Percentiles rank a stretch among this genome's conserved stretches.
Conservation (phyloP, 768 basidiomycete genomes). For the Coprinopsis sp. region DNA sequence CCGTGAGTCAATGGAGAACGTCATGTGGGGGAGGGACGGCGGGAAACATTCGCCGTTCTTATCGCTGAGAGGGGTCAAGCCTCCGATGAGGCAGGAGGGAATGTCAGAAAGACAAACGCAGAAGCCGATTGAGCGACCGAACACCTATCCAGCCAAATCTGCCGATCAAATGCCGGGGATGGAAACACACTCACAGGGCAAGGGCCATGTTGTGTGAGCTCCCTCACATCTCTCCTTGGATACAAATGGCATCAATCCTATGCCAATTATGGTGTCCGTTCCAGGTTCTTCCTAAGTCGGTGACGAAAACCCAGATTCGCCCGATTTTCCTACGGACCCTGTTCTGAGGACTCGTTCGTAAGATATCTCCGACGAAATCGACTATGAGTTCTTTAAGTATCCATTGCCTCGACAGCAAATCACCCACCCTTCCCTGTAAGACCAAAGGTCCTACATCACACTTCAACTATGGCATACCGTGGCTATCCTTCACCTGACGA, state of each 20-base stretch:
- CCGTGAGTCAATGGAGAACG: constrained; percentile 19
- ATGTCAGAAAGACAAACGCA: constrained; percentile 12
- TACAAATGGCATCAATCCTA: constrained; percentile 41
- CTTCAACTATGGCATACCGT: constrained; percentile 43
- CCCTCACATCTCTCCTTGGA: constrained; percentile 36
- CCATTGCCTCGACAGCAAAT: constrained; percentile 19
- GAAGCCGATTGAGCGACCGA: constrained; percentile 9
- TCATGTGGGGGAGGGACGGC: constrained; percentile 23
- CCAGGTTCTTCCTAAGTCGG: constrained; percentile 31
- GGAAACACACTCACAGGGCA: constrained; percentile 18
- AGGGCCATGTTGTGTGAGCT: constrained; percentile 26
- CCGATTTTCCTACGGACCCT: constrained; percentile 33
- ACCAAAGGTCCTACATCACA: constrained; percentile 13
- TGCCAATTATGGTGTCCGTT: constrained; percentile 30
- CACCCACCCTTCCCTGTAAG: constrained; percentile 18
- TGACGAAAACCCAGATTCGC: constrained; percentile 24
- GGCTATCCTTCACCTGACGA: constrained; percentile 44
- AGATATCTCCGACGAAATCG: constrained; percentile 31
- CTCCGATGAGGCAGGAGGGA: constrained; percentile 38
- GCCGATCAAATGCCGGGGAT: constrained; percentile 20
- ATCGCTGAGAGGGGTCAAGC: constrained; percentile 30
- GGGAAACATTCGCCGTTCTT: constrained; percentile 26
- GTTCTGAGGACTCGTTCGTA: constrained; percentile 31
- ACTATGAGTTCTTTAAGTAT: constrained; percentile 28
- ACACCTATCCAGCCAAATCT: constrained; percentile 16